Conservation (phyloP, 768 basidiomycete genomes). For the Nidularia sp. region DNA sequence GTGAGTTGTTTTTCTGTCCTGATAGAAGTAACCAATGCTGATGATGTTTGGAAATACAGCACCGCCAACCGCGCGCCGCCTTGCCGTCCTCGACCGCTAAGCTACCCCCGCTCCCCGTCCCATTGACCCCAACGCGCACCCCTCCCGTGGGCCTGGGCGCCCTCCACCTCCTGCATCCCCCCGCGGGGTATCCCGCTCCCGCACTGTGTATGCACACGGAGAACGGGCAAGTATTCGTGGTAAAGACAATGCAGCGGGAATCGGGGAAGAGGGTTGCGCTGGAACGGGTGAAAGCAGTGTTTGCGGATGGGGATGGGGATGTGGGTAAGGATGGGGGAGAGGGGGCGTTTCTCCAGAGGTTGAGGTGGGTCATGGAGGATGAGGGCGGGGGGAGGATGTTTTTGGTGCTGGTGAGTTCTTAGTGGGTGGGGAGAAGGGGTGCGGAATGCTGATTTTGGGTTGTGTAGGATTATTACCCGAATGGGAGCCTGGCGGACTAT, state of each 20-base stretch:
- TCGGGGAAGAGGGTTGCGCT: neutral
- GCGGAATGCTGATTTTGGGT: neutral
- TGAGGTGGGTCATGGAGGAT: neutral
- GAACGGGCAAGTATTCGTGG: no score
- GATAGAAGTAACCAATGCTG: neutral
- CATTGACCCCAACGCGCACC: neutral
- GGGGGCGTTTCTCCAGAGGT: neutral
- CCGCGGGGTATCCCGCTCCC: neutral
- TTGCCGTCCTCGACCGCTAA: no score
- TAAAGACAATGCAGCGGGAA: no score
- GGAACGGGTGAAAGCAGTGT: neutral
- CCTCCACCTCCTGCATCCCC: neutral
- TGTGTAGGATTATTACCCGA: conserved; percentile 26
- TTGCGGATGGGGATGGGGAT: neutral
- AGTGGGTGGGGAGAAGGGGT: neutral
- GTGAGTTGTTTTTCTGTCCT: neutral
- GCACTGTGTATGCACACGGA: no score
- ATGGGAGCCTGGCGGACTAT: conserved; percentile 22
- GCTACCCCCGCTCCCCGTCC: neutral
- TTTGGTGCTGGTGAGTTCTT: neutral
- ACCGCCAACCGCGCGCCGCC: no score
- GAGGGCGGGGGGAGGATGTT: neutral
- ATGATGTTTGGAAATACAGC: neutral
- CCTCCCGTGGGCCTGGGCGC: neutral
- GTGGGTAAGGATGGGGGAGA: neutral